Conservation (phyloP, 371 early-diverging fungal species). For the Quaeritorhiza haematococci region DNA sequence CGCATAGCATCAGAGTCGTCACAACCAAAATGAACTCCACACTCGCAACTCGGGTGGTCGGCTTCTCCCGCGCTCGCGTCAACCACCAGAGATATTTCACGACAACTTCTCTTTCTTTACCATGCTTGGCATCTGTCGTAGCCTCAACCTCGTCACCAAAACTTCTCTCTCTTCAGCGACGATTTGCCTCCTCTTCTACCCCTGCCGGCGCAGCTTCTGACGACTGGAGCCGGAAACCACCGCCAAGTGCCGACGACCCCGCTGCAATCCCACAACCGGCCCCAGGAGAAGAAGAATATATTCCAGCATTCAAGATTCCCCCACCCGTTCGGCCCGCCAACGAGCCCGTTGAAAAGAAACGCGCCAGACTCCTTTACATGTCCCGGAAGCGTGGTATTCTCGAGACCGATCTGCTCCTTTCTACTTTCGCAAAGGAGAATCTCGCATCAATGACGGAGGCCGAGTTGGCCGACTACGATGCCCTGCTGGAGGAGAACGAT, state of each 20-base stretch:
- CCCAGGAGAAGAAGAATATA: not conserved
- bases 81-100: too few species aligned
- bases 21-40: too few species aligned
- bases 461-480: conserved; percentile 73
- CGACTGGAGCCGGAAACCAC: conserved; percentile 2
- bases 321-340: conserved; percentile 34
- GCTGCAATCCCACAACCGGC: too few species aligned
- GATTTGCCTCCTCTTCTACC: too few species aligned
- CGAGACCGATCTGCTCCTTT: conserved; percentile 85
- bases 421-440: conserved; percentile 74
- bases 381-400: conserved; percentile 93
- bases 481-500: conserved; percentile 84
- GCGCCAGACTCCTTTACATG: conserved; percentile 79
- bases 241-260: conserved; percentile 1
- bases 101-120: too few species aligned
- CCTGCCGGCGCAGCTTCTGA: too few species aligned
- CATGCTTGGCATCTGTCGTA: too few species aligned
- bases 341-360: conserved; percentile 61
- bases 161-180: too few species aligned
- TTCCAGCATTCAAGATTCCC: not conserved
- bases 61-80: too few species aligned
- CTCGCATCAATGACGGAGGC: conserved; percentile 46
- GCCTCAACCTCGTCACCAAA: too few species aligned
- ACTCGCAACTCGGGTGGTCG: too few species aligned
- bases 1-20: too few species aligned